Base-by-base conservation (phyloP, 257 asterid genomes). In the Eucommia ulmoides region DNA sequence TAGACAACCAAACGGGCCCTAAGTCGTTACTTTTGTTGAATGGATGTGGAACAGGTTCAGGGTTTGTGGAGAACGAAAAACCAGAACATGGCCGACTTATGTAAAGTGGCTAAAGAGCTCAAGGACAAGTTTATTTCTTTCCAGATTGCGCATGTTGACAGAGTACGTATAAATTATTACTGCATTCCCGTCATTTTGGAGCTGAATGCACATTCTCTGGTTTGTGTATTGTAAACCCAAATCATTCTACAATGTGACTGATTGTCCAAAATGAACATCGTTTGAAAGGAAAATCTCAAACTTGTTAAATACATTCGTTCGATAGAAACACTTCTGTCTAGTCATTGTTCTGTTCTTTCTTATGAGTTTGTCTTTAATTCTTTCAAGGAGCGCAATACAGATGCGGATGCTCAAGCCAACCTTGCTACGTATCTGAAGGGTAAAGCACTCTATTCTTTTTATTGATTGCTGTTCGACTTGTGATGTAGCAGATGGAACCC, bases 321-420 rank as follows among this genome's bases (percentile, higher is more conserved):
- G n/a, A n/a, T n/a, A n/a, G n/a, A n/a, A n/a, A n/a, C n/a, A n/a
- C n/a, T n/a, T n/a, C n/a, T n/a, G 38, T 29, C 38, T 29, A 6
- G 7, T 29, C 1, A 29, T 29, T 14, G 10, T 29, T 29, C 7
- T 6, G 38, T 29, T 29, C 10, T 8, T 29, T 29, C 38, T 29
- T 29, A 29, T 29, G n/a, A n/a, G n/a, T n/a, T n/a, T n/a, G n/a
- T n/a, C n/a, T n/a, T 8, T 35, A 48, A 24, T 26, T 26, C 52
- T 66, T 24, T 55, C 73, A 83, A 42, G 97, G 95, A 78, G 22
- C 61, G 26, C 68, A 88, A 88, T 65, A 66, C 81, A 1, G 97
- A 88, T 29, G 97, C 97, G 2, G 97, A 88, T 72, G 81, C 81
- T 52, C 97, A 84, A 58, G 97, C 97, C 65, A 88, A 88, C 68